phyloP scores from a whole-genome alignment of 495 filamentous ascomycete genomes.

The Glonium stellatum region DNA sequence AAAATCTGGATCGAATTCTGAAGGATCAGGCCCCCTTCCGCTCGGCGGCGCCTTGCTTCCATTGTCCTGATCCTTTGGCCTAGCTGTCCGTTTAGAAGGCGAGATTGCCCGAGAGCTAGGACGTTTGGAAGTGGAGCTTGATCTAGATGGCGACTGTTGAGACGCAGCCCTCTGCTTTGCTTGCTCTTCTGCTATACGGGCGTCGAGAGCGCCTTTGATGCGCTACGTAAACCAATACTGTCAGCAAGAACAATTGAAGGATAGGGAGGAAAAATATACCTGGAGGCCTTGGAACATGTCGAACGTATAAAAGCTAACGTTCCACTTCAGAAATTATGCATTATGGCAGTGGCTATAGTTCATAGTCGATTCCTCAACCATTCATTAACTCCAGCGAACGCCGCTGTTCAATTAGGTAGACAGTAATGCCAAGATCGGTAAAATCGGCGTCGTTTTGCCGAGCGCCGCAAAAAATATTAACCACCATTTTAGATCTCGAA shows the following conservation, averaged over 20 bases:
- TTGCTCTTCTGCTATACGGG: conserved; percentile 83
- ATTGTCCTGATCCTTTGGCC: conserved; percentile 40
- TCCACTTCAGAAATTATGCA: neutral
- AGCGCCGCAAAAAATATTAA: neutral
- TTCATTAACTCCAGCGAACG: neutral
- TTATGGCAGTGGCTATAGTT: neutral
- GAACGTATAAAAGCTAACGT: neutral
- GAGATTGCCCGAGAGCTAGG: conserved; percentile 47
- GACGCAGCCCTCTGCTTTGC: conserved; percentile 56
- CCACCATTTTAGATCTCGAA: neutral
- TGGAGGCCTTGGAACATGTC: conserved; percentile 28
- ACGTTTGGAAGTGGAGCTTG: conserved; percentile 42
- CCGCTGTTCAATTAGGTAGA: neutral
- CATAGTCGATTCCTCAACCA: neutral
- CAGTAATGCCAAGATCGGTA: neutral
- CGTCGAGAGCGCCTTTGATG: conserved; percentile 78
- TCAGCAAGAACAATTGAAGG: conserved; percentile 7
- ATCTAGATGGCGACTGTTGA: conserved; percentile 44
- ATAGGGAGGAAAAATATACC: conserved; percentile 7
- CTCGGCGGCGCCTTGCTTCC: conserved; percentile 44
- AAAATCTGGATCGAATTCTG: conserved; percentile 76
- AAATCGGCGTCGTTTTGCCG: neutral
- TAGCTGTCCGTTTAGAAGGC: conserved; percentile 46
- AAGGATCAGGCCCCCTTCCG: conserved; percentile 64
- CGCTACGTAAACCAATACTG: conserved; percentile 45